phyloP scores from a whole-genome alignment of 2,329 filamentous ascomycete genomes.

The Colletotrichum orbiculare region DNA sequence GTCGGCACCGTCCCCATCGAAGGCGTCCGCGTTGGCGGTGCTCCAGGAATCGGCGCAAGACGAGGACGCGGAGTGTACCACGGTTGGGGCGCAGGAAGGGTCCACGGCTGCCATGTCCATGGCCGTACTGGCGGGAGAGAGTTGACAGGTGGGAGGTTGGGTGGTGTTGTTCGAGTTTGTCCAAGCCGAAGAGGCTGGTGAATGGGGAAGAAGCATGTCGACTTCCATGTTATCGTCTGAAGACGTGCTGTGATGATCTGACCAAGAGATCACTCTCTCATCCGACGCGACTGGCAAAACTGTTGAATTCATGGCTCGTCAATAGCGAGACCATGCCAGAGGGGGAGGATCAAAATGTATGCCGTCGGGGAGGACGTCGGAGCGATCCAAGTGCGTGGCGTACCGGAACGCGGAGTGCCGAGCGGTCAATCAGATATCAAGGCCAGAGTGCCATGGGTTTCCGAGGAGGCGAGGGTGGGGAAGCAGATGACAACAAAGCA shows the following conservation, averaged over 20 bases:
- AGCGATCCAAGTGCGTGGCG: background rate
- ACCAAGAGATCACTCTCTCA: conserved; percentile 58
- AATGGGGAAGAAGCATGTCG: conserved; percentile 44
- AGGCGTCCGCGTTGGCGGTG: conserved; percentile 49
- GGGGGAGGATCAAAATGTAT: conserved; percentile 28
- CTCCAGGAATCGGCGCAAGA: conserved; percentile 60
- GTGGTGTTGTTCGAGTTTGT: conserved; percentile 42
- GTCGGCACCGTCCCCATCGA: conserved; percentile 49
- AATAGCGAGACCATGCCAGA: conserved; percentile 55
- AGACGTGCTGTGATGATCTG: conserved; percentile 56
- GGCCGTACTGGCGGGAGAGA: conserved; percentile 65
- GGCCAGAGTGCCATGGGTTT: conserved; percentile 8
- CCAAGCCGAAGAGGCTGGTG: conserved; percentile 48
- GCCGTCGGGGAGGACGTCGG: conserved; percentile 1
- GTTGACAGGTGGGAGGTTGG: conserved; percentile 57
- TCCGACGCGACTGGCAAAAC: conserved; percentile 52
- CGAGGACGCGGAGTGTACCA: conserved; percentile 59
- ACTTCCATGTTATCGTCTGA: conserved; percentile 54
- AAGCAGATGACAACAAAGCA: background rate
- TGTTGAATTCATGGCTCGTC: conserved; percentile 60
- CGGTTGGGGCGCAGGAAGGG: conserved; percentile 53
- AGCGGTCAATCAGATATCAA: conserved; percentile 32
- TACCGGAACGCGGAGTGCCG: conserved; percentile 1
- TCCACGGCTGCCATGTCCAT: conserved; percentile 54
- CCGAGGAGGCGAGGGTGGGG: conserved; percentile 15